phyloP scores from a whole-genome alignment of 2,329 filamentous ascomycete genomes.

The Diaporthe caulivora region DNA sequence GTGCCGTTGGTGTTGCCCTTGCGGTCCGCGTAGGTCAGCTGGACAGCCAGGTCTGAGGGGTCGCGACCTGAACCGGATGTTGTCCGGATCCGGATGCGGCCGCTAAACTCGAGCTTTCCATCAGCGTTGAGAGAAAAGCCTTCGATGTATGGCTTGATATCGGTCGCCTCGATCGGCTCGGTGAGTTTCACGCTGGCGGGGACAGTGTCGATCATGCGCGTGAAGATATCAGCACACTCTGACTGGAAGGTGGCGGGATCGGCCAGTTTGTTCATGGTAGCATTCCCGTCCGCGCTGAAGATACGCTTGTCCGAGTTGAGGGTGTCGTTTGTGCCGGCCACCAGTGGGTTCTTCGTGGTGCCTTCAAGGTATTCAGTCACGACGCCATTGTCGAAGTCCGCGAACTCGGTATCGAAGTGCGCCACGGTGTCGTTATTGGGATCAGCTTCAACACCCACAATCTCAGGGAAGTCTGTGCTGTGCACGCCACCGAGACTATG shows the following conservation, averaged over 20 bases:
- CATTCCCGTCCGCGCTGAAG: conserved; percentile 59
- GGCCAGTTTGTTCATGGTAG: conserved; percentile 54
- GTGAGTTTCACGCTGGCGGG: conserved; percentile 47
- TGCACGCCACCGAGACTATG: conserved; percentile 58
- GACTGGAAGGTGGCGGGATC: conserved; percentile 51
- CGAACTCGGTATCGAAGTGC: conserved; percentile 45
- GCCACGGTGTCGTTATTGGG: conserved; percentile 51
- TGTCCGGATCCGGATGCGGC: conserved; percentile 45
- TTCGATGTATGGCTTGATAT: conserved; percentile 50
- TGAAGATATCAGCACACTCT: conserved; percentile 48
- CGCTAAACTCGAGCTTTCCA: conserved; percentile 44
- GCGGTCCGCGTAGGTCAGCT: conserved; percentile 42
- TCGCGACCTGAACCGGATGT: conserved; percentile 41
- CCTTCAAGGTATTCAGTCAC: conserved; percentile 58
- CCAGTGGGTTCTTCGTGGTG: conserved; percentile 57
- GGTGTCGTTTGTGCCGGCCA: conserved; percentile 53
- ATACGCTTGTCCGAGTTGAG: conserved; percentile 57
- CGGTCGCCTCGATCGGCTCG: conserved; percentile 46
- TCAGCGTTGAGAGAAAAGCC: conserved; percentile 45
- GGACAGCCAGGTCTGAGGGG: conserved; percentile 42
- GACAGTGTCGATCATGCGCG: conserved; percentile 53
- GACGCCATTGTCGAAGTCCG: conserved; percentile 57
- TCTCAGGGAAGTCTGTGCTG: conserved; percentile 43
- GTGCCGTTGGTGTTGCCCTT: conserved; percentile 29
- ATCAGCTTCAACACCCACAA: conserved; percentile 42